Percentiles rank a stretch among this genome's conserved stretches.
Conservation (phyloP, 75 land plant species). For the Picea glauca region DNA sequence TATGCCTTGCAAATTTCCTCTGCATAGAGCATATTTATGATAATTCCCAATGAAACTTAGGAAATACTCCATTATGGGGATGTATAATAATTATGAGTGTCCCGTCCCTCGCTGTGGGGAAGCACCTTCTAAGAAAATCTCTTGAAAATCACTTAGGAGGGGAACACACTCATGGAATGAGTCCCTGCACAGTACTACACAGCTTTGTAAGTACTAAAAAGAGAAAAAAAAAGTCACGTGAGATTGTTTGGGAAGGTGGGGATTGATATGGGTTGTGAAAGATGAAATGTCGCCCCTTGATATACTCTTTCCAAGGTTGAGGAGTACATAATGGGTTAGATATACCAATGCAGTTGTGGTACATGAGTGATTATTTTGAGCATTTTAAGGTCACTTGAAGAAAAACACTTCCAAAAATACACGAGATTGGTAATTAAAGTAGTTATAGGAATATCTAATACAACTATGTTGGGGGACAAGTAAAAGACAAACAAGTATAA, state of each 20-base stretch:
- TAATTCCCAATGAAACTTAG: too few species aligned
- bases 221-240: too few species aligned
- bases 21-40: too few species aligned
- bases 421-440: background rate
- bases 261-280: conserved; percentile 2
- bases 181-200: background rate
- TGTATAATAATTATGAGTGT: too few species aligned
- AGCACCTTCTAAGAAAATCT: too few species aligned
- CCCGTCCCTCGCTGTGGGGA: too few species aligned
- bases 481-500: background rate
- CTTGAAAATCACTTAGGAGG: too few species aligned
- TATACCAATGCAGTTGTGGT: background rate
- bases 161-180: too few species aligned
- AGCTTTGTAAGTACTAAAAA: background rate
- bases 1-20: too few species aligned
- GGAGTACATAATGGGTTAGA: background rate
- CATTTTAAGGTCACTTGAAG: background rate
- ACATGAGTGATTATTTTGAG: background rate
- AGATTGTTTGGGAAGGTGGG: background rate
- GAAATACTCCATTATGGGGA: too few species aligned
- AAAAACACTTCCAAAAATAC: background rate
- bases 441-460: conserved; percentile 10
- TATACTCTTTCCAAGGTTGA: background rate
- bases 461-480: conserved; percentile 2
- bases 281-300: background rate